These are phyloP conservation scores for Zychaea mexicana DNA, from an alignment of 371 early-diverging fungal genomes.

Conservation along the genomic window DNA sequence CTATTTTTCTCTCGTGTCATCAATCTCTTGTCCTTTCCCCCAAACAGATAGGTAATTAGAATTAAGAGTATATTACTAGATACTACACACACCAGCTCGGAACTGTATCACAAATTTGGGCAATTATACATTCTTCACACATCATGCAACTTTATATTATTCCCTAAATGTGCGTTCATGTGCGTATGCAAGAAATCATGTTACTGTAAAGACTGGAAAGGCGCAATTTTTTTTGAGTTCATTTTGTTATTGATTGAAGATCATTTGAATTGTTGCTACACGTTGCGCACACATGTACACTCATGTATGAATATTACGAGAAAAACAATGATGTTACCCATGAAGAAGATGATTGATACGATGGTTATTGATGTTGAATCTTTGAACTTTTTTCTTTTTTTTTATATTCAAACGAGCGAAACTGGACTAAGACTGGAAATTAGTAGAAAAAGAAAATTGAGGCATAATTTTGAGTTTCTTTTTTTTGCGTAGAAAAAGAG, in stretches of 20 bases:
- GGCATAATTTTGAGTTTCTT: not conserved
- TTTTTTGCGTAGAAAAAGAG: not conserved
- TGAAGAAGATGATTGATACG: not conserved
- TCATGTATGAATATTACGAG: too few relatives aligned
- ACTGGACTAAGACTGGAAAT: too few relatives aligned
- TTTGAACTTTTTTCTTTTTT: not conserved
- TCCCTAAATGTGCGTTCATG: not conserved
- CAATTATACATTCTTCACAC: not conserved
- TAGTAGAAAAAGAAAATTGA: not conserved
- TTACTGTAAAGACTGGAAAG: not conserved
- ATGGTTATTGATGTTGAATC: too few relatives aligned
- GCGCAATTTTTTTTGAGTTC: not conserved
- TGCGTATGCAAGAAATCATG: not conserved
- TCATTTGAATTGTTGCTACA: not conserved
- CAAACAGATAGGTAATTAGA: not conserved
- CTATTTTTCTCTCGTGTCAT: not conserved
- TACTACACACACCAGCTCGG: not conserved
- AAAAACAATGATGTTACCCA: not conserved
- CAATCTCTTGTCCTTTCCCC: not conserved
- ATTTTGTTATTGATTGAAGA: not conserved
- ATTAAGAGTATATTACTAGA: not conserved
- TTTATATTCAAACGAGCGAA: conserved; percentile 1
- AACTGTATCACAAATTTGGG: too few relatives aligned
- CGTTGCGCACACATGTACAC: too few relatives aligned
- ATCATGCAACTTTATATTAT: not conserved